Evolutionary conservation across 495 filamentous ascomycete genomes (phyloP).

Genomic region (Xylaria acuta): DNA sequence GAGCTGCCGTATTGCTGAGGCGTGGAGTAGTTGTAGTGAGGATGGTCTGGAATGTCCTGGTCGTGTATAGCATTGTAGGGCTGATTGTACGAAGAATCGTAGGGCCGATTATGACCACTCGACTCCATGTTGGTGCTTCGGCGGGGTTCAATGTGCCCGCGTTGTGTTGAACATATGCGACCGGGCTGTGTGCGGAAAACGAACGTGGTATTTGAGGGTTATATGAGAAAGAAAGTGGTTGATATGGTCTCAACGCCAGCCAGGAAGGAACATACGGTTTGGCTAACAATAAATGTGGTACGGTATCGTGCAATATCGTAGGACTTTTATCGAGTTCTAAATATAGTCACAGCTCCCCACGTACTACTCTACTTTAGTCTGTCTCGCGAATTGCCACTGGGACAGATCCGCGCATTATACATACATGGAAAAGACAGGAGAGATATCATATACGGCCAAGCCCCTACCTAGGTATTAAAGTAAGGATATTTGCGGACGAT

Average conservation of each 20-base stretch:
- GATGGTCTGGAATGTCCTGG: not conserved
- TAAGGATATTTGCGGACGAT: not conserved
- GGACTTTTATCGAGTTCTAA: not conserved
- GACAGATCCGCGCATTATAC: not conserved
- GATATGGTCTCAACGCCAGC: not conserved
- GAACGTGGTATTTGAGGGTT: not conserved
- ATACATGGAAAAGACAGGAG: too few species aligned
- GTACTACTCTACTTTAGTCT: not conserved
- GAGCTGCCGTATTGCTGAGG: not conserved
- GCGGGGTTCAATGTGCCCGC: not conserved
- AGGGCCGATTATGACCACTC: constrained; percentile 2
- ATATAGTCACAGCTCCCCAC: not conserved
- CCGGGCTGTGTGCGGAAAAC: not conserved
- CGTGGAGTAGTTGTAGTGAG: not conserved
- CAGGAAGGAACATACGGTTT: not conserved
- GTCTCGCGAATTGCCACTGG: not conserved
- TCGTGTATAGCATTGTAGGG: not conserved
- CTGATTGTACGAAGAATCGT: not conserved
- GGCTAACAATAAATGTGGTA: not conserved
- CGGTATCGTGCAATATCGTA: not conserved
- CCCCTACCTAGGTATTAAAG: not conserved
- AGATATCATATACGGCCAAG: not conserved
- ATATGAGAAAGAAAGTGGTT: not conserved
- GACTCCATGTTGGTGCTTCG: not conserved
- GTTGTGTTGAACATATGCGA: not conserved